A percentile compares a stretch with the other conserved stretches of the same genome.
phyloP scores from a whole-genome alignment of 352 stramenopile species.

The Globisporangium radiosum region DNA sequence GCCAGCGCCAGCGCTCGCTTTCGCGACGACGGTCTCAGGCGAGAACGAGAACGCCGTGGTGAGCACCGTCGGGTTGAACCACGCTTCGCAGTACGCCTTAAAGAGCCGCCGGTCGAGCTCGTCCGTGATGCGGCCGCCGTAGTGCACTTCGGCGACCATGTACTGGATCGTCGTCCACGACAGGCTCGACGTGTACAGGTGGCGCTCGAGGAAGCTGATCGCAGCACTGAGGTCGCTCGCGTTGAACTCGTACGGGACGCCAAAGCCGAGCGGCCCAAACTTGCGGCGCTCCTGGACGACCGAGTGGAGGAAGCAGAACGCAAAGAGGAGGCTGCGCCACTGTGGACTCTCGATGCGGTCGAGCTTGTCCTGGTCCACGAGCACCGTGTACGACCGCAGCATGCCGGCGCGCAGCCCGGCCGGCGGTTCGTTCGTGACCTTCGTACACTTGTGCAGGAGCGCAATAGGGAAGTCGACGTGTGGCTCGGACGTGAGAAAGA shows the following conservation, averaged over 20 bases:
- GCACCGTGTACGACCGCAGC: slow-evolving; percentile 61
- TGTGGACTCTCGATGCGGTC: slow-evolving; percentile 57
- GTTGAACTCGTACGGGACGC: slow-evolving; percentile 79
- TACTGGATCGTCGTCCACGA: slow-evolving; percentile 77
- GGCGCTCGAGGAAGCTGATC: slow-evolving; percentile 62
- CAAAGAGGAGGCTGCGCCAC: slow-evolving; percentile 65
- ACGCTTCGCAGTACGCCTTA: slow-evolving; percentile 65
- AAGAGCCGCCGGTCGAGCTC: slow-evolving; percentile 74
- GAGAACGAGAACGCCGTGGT: slow-evolving; percentile 62
- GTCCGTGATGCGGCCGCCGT: slow-evolving; percentile 75
- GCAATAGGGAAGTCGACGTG: slow-evolving; percentile 57
- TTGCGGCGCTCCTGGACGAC: slow-evolving; percentile 72
- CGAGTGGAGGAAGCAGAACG: slow-evolving; percentile 73
- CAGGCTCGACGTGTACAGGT: slow-evolving; percentile 53
- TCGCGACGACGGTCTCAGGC: slow-evolving; percentile 38
- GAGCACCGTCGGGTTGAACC: slow-evolving; percentile 60
- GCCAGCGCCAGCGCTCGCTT: background rate
- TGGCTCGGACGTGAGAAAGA: slow-evolving; percentile 73
- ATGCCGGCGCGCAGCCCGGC: slow-evolving; percentile 61
- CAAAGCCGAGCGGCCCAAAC: slow-evolving; percentile 68
- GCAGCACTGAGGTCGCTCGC: slow-evolving; percentile 56
- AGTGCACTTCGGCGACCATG: slow-evolving; percentile 80
- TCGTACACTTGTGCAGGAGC: slow-evolving; percentile 56
- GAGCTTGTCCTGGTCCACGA: slow-evolving; percentile 76
- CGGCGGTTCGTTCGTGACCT: slow-evolving; percentile 77